A percentile compares a stretch with the other conserved stretches of the same genome.
phyloP scores from a whole-genome alignment of 306 rosid genomes.

The Benincasa hispida region DNA sequence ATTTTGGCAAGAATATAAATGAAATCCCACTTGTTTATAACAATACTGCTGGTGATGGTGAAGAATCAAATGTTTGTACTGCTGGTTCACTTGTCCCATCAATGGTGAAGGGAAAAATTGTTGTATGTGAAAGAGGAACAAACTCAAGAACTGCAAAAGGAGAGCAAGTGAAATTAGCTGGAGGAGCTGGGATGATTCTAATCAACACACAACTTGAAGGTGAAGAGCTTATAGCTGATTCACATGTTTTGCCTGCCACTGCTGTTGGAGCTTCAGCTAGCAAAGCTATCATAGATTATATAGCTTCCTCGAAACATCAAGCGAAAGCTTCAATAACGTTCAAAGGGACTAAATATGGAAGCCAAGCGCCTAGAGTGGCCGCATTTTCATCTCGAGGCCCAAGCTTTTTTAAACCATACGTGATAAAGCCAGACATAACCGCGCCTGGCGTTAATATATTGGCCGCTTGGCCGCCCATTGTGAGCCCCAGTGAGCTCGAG shows the following conservation, averaged over 20 bases:
- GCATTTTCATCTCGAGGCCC: slow-evolving; percentile 77
- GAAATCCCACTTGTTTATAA: slow-evolving; percentile 37
- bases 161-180: slow-evolving; percentile 40
- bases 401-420: slow-evolving; percentile 23
- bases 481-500: slow-evolving; percentile 28
- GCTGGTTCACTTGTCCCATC: slow-evolving; percentile 26
- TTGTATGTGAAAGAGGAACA: slow-evolving; percentile 47
- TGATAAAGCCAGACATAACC: slow-evolving; percentile 63
- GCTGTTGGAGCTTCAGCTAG: slow-evolving; percentile 49
- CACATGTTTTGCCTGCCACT: slow-evolving; percentile 52
- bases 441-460: slow-evolving; percentile 68
- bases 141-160: slow-evolving; percentile 36
- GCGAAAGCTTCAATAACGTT: slow-evolving; percentile 43
- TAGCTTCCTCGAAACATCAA: background rate
- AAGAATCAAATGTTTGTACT: slow-evolving; percentile 28
- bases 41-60: slow-evolving; percentile 26
- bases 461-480: slow-evolving; percentile 59
- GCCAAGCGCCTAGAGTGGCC: slow-evolving; percentile 44
- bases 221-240: slow-evolving; percentile 47
- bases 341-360: slow-evolving; percentile 38
- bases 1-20: slow-evolving; percentile 23
- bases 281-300: slow-evolving; percentile 21
- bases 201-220: slow-evolving; percentile 38
- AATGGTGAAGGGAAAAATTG: slow-evolving; percentile 49
- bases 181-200: slow-evolving; percentile 53